These are phyloP conservation scores for Backusella tuberculispora DNA, from an alignment of 192 early-diverging fungal species.

Conservation along the genomic window DNA sequence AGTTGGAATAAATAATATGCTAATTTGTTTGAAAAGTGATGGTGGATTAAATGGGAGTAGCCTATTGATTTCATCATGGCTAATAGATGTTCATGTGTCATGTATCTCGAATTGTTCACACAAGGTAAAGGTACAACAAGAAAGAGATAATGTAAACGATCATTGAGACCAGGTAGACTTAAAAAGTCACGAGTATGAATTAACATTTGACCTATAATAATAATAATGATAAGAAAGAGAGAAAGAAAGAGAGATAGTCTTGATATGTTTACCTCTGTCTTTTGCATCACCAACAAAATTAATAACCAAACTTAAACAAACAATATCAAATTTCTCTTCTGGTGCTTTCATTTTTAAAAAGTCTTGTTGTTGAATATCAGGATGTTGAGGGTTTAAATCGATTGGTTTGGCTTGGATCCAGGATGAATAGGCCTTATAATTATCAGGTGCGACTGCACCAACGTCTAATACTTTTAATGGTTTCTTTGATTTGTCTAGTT, in stretches of 20 bases:
- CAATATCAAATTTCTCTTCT: constrained; percentile 67
- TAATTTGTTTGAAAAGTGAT: constrained; percentile 76
- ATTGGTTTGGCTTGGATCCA: constrained; percentile 80
- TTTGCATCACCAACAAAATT: constrained; percentile 86
- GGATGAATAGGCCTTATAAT: constrained; percentile 66
- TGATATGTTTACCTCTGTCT: constrained; percentile 56
- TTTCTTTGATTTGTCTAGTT: background rate
- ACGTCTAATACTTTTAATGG: constrained; percentile 77
- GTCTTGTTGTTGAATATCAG: constrained; percentile 74
- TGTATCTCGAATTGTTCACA: constrained; percentile 83
- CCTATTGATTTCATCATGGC: constrained; percentile 68
- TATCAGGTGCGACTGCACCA: constrained; percentile 77
- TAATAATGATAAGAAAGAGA: constrained; percentile 17
- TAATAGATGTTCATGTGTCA: constrained; percentile 72
- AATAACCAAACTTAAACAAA: constrained; percentile 83
- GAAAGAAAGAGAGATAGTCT: background rate
- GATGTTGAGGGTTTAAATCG: constrained; percentile 87
- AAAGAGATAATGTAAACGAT: constrained; percentile 59
- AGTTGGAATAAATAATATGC: constrained; percentile 77
- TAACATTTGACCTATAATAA: constrained; percentile 41
- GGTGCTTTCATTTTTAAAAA: constrained; percentile 74
- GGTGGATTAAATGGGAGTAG: constrained; percentile 56
- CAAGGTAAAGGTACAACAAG: constrained; percentile 85
- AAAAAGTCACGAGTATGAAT: constrained; percentile 38
- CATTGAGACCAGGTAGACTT: background rate